Base-by-base conservation (phyloP, 306 rosid genomes). In the Ormosia semicastrata region DNA sequence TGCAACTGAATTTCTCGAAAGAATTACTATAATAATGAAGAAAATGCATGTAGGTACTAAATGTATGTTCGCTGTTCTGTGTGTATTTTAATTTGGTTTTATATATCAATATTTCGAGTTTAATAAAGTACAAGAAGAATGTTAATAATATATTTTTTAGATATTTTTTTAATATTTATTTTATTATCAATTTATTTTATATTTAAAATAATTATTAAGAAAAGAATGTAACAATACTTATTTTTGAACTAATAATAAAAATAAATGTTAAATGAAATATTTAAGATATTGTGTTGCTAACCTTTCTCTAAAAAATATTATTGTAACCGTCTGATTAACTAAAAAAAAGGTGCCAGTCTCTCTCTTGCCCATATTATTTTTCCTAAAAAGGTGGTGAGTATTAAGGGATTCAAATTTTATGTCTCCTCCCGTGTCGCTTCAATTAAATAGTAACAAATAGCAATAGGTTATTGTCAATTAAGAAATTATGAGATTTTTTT, bases 41-140 rank as follows among this genome's bases (percentile, higher is more conserved):
- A 69, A 83, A 73, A 33, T 15, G 79, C 83, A 62, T 71, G 79
- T 52, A 29, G 68, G 32, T n/a, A 2, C 1, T 32, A 34, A 57
- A 43, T 77, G 62, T n/a, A 14, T 14, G 9, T 15, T 24, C 1
- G 24, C 2, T 39, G 39, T 6, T 41, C 2, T 36, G 57, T 12
- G 15, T 33, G 33, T 3, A 33, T 0, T 46, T 78, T 1, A 6
- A 40, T 29, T 41, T 64, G 68, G 69, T 65, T 58, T 82, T 32
- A 39, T 69, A 5, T 60, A 68, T 64, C 41, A 69, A 71, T 44
- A 37, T 34, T 34, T 68, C n/a, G n/a, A 68, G 63, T 66, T n/a
- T 58, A 67, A 69, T 60, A 70, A 76, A 59, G 17, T 37, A 67
- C 6, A 3, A n/a, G 2, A 30, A 1, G 24, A 24, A 24, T 24